Percentiles rank a stretch among this genome's conserved stretches.
Evolutionary conservation across 371 early-diverging fungal species (phyloP).

Genomic region (Mucor velutinosus): DNA sequence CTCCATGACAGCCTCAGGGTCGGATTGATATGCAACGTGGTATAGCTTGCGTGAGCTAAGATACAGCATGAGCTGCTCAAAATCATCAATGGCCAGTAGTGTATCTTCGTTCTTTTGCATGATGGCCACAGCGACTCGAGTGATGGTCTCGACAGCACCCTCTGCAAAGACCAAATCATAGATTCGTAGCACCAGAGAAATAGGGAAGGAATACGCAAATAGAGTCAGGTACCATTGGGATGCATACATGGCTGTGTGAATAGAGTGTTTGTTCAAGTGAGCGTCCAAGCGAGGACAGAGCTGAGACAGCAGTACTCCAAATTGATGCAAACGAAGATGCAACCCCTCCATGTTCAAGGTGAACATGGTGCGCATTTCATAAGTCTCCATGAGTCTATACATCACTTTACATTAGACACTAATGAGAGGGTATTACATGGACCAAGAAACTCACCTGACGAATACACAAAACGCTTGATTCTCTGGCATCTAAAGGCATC

Average conservation of each 20-base stretch:
- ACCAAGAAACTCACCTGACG: slow-evolving; percentile 52
- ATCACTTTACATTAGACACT: slow-evolving; percentile 12
- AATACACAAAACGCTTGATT: slow-evolving; percentile 91
- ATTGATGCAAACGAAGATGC: slow-evolving; percentile 86
- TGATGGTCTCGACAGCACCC: slow-evolving; percentile 83
- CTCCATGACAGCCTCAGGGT: slow-evolving; percentile 70
- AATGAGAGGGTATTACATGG: slow-evolving; percentile 22
- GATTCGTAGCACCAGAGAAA: slow-evolving; percentile 85
- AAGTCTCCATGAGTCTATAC: slow-evolving; percentile 78
- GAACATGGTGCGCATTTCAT: slow-evolving; percentile 81
- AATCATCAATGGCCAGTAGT: slow-evolving; percentile 76
- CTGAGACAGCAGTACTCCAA: slow-evolving; percentile 81
- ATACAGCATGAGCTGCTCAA: slow-evolving; percentile 82
- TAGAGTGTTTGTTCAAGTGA: slow-evolving; percentile 74
- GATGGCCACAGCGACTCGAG: slow-evolving; percentile 86
- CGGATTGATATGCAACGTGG: slow-evolving; percentile 65
- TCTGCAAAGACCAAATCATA: slow-evolving; percentile 91
- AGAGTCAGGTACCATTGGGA: slow-evolving; percentile 95
- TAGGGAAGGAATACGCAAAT: slow-evolving; percentile 93
- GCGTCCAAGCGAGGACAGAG: slow-evolving; percentile 75
- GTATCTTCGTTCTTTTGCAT: slow-evolving; percentile 78
- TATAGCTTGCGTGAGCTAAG: slow-evolving; percentile 81
- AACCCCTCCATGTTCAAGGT: slow-evolving; percentile 89
- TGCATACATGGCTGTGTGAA: slow-evolving; percentile 89
- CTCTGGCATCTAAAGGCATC: slow-evolving; percentile 75